These are phyloP conservation scores for Microdochium paspali DNA, from an alignment of 2,329 filamentous ascomycete genomes.

Conservation along the genomic window DNA sequence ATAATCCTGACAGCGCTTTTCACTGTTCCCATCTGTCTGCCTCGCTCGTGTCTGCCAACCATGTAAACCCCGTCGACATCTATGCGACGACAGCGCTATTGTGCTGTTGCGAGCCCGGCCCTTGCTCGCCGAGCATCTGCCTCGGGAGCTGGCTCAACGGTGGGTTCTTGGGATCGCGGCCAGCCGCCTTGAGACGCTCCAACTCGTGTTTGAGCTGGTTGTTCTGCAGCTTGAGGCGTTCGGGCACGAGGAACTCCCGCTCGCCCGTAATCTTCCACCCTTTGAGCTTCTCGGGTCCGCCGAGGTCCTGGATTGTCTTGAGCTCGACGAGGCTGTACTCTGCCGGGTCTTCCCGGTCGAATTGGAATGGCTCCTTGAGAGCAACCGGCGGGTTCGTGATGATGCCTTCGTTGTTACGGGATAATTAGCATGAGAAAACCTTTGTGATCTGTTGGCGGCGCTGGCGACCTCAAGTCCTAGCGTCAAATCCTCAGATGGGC, in stretches of 20 bases:
- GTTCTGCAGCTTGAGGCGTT: conserved; percentile 35
- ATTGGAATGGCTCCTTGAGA: conserved; percentile 39
- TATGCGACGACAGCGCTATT: not conserved
- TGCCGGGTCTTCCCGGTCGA: conserved; percentile 33
- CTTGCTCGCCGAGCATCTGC: not conserved
- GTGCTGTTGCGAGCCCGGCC: not conserved
- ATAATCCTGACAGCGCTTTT: too few species aligned
- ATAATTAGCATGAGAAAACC: not conserved
- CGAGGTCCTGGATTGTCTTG: conserved; percentile 40
- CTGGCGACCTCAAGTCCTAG: not conserved
- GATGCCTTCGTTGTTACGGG: conserved; percentile 28
- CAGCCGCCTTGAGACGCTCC: not conserved
- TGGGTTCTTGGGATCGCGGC: not conserved
- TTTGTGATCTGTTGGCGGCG: not conserved
- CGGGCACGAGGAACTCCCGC: conserved; percentile 40
- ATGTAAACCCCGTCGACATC: too few species aligned
- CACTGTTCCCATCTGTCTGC: too few species aligned
- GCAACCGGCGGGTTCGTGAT: conserved; percentile 49
- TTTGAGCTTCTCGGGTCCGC: conserved; percentile 31
- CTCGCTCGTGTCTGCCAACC: too few species aligned
- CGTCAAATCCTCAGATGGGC: not conserved
- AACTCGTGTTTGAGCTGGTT: not conserved
- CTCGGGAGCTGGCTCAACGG: not conserved
- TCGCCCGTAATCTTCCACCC: conserved; percentile 42
- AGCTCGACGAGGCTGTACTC: conserved; percentile 46